Evolutionary conservation across 2,329 filamentous ascomycete genomes (phyloP).

Genomic region (Pestalotiopsis sp.): DNA sequence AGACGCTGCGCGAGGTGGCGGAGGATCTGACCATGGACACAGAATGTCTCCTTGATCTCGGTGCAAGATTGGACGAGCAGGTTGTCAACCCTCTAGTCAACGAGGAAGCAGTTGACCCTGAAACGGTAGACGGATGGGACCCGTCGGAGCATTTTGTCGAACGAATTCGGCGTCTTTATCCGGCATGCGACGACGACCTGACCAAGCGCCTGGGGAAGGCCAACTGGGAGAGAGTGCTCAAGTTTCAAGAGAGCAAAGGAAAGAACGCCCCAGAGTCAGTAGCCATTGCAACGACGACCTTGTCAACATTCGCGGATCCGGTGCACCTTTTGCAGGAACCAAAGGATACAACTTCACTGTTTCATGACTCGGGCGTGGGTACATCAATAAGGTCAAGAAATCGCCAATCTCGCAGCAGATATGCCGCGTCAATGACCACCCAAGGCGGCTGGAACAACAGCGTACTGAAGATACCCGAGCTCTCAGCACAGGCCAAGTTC

Average conservation of each 20-base stretch:
- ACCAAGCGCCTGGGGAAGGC: background rate
- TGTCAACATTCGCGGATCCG: background rate
- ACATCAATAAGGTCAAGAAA: background rate
- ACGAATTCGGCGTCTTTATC: background rate
- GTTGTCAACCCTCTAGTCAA: constrained; percentile 3
- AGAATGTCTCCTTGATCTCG: constrained; percentile 19
- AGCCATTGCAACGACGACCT: background rate
- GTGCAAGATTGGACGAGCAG: constrained; percentile 16
- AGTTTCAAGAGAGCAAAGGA: background rate
- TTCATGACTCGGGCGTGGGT: background rate
- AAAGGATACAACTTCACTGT: background rate
- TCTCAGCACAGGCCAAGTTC: background rate
- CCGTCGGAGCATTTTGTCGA: background rate
- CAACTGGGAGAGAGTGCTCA: background rate
- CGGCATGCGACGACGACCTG: background rate
- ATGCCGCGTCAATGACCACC: background rate
- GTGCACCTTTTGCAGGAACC: background rate
- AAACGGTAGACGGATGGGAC: background rate
- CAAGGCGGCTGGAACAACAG: background rate
- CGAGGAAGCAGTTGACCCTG: constrained; percentile 14
- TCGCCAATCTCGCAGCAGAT: background rate
- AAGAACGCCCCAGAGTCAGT: background rate
- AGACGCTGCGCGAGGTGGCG: constrained; percentile 14
- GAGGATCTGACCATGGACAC: constrained; percentile 18
- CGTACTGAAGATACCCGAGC: background rate